Conservation (phyloP, 352 stramenopile species). For the Globisporangium nagaii region DNA sequence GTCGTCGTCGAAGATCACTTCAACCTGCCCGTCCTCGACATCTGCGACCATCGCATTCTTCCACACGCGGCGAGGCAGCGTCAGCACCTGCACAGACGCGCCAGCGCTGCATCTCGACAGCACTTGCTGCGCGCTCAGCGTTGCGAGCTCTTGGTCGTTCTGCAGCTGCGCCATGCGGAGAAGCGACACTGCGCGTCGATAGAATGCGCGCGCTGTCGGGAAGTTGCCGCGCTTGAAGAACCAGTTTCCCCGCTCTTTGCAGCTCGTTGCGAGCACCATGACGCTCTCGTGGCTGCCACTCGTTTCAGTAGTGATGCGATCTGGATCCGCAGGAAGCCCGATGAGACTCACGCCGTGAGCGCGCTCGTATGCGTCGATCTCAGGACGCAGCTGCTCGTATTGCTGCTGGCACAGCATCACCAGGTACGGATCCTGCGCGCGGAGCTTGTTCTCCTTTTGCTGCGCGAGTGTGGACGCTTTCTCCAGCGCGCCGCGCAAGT, state of each 20-base stretch:
- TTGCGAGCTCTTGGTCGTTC: conserved; percentile 31
- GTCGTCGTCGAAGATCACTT: conserved; percentile 60
- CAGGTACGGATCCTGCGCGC: conserved; percentile 34
- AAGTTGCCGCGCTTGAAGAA: conserved; percentile 67
- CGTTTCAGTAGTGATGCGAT: conserved; percentile 6
- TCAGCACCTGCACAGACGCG: conserved; percentile 44
- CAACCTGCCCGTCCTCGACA: conserved; percentile 32
- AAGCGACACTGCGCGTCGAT: conserved; percentile 49
- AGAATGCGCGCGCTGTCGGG: conserved; percentile 48
- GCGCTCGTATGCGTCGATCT: conserved; percentile 52
- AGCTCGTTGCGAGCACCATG: conserved; percentile 20
- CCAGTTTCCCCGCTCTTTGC: conserved; percentile 49
- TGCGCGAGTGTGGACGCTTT: conserved; percentile 33
- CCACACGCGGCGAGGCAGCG: conserved; percentile 15
- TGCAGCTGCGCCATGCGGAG: conserved; percentile 37
- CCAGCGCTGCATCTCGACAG: conserved; percentile 40
- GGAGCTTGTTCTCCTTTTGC: conserved; percentile 27
- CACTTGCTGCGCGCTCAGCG: conserved; percentile 24
- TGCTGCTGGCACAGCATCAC: conserved; percentile 38
- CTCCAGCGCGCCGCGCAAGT: conserved; percentile 57
- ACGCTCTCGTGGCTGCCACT: not conserved
- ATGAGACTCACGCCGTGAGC: conserved; percentile 40
- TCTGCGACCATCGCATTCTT: conserved; percentile 64
- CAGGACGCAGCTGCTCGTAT: conserved; percentile 23
- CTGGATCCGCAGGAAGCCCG: conserved; percentile 26